These are phyloP conservation scores for Lentinula guzmanii DNA, from an alignment of 768 basidiomycete species.

Conservation along the genomic window DNA sequence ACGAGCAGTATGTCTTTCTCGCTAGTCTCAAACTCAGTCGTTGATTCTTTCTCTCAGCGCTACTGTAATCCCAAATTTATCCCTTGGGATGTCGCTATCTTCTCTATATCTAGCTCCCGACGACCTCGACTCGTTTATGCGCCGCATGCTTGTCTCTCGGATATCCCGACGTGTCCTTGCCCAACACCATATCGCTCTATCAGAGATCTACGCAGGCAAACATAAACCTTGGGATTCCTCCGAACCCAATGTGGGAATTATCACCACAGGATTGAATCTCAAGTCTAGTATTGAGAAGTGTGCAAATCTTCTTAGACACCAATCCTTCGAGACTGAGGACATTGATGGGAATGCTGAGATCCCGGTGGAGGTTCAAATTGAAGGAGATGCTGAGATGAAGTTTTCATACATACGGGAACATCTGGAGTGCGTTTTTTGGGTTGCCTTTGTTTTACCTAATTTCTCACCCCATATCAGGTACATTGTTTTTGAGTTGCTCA, in stretches of 20 bases:
- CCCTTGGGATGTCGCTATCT: slow-evolving; percentile 79
- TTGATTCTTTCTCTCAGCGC: slow-evolving; percentile 36
- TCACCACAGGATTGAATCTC: slow-evolving; percentile 70
- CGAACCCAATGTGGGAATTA: slow-evolving; percentile 75
- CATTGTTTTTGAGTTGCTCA: slow-evolving; percentile 83
- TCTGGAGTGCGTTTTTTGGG: slow-evolving; percentile 52
- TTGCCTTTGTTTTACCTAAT: neutral
- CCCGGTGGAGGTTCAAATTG: slow-evolving; percentile 64
- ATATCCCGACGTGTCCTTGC: slow-evolving; percentile 86
- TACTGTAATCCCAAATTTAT: slow-evolving; percentile 73
- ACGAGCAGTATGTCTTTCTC: slow-evolving; percentile 60
- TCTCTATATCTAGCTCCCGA: slow-evolving; percentile 77
- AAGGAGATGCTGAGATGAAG: slow-evolving; percentile 63
- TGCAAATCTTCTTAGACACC: slow-evolving; percentile 43
- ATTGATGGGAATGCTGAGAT: slow-evolving; percentile 19
- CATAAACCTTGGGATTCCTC: slow-evolving; percentile 17
- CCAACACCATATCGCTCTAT: slow-evolving; percentile 84
- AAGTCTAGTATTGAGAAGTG: slow-evolving; percentile 70
- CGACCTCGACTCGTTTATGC: slow-evolving; percentile 80
- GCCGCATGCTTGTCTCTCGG: slow-evolving; percentile 85
- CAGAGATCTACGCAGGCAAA: slow-evolving; percentile 43
- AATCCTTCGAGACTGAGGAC: slow-evolving; percentile 33
- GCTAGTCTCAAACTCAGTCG: slow-evolving; percentile 3
- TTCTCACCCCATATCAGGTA: slow-evolving; percentile 41
- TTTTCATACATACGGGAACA: slow-evolving; percentile 88